Evolutionary conservation across 495 filamentous ascomycete species (phyloP).

Genomic region (Daldinia decipiens): DNA sequence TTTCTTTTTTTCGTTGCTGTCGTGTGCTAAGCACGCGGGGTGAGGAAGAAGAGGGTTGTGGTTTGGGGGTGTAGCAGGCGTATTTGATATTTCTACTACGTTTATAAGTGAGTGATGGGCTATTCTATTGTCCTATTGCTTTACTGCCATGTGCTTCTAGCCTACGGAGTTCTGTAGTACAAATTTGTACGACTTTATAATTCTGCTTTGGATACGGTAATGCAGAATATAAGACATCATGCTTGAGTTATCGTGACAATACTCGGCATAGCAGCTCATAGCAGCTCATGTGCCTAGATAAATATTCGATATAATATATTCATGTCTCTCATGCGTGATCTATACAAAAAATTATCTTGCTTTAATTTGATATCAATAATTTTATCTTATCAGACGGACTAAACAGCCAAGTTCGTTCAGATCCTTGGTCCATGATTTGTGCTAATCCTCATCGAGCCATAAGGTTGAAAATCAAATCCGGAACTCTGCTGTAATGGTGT

Average conservation of each 20-base stretch:
- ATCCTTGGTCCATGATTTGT: background rate
- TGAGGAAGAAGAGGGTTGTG: constrained; percentile 56
- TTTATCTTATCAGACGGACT: background rate
- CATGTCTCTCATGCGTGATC: too few relatives aligned
- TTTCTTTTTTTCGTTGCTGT: constrained; percentile 53
- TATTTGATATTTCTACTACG: too few relatives aligned
- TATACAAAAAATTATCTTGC: too few relatives aligned
- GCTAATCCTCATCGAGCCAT: too few relatives aligned
- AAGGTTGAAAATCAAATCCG: too few relatives aligned
- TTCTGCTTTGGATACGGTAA: background rate
- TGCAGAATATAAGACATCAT: background rate
- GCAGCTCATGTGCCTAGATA: background rate
- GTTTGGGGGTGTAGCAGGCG: too few relatives aligned
- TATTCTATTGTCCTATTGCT: too few relatives aligned
- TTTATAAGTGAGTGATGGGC: too few relatives aligned
- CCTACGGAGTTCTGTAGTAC: background rate
- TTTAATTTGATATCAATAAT: too few relatives aligned
- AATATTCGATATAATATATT: too few relatives aligned
- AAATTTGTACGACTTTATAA: background rate
- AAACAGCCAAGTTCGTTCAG: background rate
- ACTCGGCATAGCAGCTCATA: background rate
- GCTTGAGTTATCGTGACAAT: background rate
- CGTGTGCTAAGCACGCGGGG: constrained; percentile 51
- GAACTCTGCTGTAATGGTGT: background rate
- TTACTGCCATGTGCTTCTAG: background rate